Base-by-base conservation (phyloP, 805 yeast genomes). In the Lipomyces kockii region DNA sequence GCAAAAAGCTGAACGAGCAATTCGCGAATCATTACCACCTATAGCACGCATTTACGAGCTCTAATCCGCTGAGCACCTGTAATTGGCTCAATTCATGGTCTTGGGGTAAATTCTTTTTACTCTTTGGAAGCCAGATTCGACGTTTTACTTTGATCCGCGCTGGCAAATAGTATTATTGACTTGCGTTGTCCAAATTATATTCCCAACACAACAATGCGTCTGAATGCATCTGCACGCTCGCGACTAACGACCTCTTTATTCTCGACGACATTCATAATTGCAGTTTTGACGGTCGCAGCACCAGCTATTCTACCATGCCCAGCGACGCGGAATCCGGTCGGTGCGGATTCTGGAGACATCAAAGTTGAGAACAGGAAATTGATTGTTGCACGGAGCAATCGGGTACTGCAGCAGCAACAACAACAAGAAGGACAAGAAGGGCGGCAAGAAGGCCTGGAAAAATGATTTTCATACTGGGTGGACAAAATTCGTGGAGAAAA, bases 191-290 rank as follows among this genome's bases (percentile, higher is more conserved):
- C 17, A 37, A 37, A 37, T 37, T 52, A 12, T 52, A 29, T 29
- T 29, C 32, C 32, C 32, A 2, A 5, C 49, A 43, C 43, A 22
- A 60, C 37, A 37, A 86, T 86, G 89, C 84, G 80, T 73, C 80
- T 86, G 68, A 86, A 81, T 78, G 90, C 91, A 11, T 80, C 86
- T 3, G 82, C 83, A 60, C 82, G 90, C 74, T 81, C 82, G 64
- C 80, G 80, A 69, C 79, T 89, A 61, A 88, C 92, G 27, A 83
- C 84, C 59, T 87, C 91, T 14, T 80, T 89, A 67, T 89, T 89
- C 78, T 85, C 89, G 29, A 86, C 92, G 22, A 89, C 95, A 0
- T 89, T 89, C 70, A 83, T 89, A n/a, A 86, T 90, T 35, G 89
- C 93, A 49, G 84, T 89, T 66, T 85, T 89, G 20, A 87, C 88